Evolutionary conservation across 2,329 filamentous ascomycete genomes (phyloP), one percentile per base, ranked within the genome.

Genomic region (Monosporascus sp.): DNA sequence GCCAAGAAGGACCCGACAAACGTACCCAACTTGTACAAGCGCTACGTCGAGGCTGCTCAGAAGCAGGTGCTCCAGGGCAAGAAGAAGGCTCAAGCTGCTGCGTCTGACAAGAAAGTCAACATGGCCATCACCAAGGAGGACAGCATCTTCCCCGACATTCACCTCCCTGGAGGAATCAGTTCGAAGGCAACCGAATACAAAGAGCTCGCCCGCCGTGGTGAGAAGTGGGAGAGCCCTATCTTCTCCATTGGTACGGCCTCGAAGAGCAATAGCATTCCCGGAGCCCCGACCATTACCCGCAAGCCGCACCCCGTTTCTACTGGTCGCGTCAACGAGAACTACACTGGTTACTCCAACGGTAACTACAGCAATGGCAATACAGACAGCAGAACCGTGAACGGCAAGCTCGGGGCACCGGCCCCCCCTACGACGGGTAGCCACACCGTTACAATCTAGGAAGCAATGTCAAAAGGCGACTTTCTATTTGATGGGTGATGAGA

Each of bases 111-210:
- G 70, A 85, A 89, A 74, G 83, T 92, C 70, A 94, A 95, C 69
- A 75, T 92, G 45, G 88, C 89, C n/a, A 76, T 92, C 59, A 95
- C 91, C 41, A 84, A 91, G 73, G 83, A 96, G 61, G 90, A 97
- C 67, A 92, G 89, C 60, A 90, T 83, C 60, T 96, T 99, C 86
- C 88, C 90, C 66, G 78, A 93, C 67, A 86, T 99, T 67, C 80
- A 86, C 53, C 79, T 99, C 6, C 91, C 92, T 25, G 89, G 89
- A 35, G 92, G 91, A 52, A 93, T 97, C 69, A 94, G 89, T 62
- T 86, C 84, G 75, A 97, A 96, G 82, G 92, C 93, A 9, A 95
- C 90, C 24, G 90, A 96, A 72, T 97, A 95, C 80, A 90, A 85
- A 75, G 85, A 97, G 22, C 80, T 96, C 54, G 90, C 93, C 8